Conservation (phyloP, 2,329 filamentous ascomycete genomes). For the Hypoxylon sp. region DNA sequence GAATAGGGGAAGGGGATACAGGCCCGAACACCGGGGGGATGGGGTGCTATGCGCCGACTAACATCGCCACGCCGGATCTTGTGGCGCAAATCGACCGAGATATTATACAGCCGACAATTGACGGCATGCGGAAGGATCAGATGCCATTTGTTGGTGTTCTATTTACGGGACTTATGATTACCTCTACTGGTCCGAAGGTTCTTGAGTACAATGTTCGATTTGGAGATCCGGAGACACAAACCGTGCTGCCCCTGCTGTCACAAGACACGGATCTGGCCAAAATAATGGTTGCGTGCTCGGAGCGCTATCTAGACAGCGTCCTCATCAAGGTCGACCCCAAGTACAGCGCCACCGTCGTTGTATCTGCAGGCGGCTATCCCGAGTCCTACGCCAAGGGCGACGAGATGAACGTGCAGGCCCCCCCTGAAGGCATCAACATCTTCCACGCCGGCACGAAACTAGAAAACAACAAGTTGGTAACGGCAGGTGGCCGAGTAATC, state of each 20-base stretch:
- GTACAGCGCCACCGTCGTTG: slow-evolving; percentile 92
- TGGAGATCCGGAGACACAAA: slow-evolving; percentile 83
- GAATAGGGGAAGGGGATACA: slow-evolving; percentile 87
- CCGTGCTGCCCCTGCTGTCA: slow-evolving; percentile 81
- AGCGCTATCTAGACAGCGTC: slow-evolving; percentile 78
- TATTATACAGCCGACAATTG: slow-evolving; percentile 88
- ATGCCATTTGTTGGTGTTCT: slow-evolving; percentile 79
- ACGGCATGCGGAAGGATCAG: slow-evolving; percentile 86
- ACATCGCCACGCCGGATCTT: slow-evolving; percentile 79
- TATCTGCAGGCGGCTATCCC: slow-evolving; percentile 92
- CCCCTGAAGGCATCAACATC: slow-evolving; percentile 70
- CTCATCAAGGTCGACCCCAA: slow-evolving; percentile 74
- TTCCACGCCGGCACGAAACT: slow-evolving; percentile 93
- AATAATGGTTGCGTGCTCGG: slow-evolving; percentile 86
- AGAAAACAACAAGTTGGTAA: slow-evolving; percentile 73
- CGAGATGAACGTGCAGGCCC: slow-evolving; percentile 62
- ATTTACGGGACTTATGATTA: slow-evolving; percentile 89
- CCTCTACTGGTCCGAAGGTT: slow-evolving; percentile 74
- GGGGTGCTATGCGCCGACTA: slow-evolving; percentile 96
- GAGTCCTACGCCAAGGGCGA: slow-evolving; percentile 85
- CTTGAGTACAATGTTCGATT: slow-evolving; percentile 86
- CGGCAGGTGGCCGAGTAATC: slow-evolving; percentile 90
- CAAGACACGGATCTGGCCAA: slow-evolving; percentile 85
- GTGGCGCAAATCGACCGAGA: slow-evolving; percentile 81
- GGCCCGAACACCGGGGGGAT: slow-evolving; percentile 97